Evolutionary conservation across 257 asterid genomes (phyloP), one percentile per base, ranked within the genome.

Genomic region (Solanum pimpinellifolium): DNA sequence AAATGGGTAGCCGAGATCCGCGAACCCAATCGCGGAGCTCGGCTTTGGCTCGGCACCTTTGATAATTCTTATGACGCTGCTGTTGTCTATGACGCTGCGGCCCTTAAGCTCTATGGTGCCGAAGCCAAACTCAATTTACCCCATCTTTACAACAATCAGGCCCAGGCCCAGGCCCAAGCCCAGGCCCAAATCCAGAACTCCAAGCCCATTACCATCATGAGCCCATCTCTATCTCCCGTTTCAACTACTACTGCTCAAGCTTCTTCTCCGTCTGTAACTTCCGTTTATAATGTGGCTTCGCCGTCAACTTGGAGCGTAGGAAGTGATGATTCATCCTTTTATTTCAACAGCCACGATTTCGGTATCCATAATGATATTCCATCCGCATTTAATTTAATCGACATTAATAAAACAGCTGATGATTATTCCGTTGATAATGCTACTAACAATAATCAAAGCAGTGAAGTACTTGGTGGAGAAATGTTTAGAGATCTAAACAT

Each of bases 1-100:
- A 96, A 96, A 84, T 95, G 99, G 99, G 99, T 96, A 0, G 94
- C 98, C 5, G 98, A 95, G 88, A 96, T 96, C 4, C 97, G 99
- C 20, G 98, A 96, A 46, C 98, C 99, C 23, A 92, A 94, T 29
- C 93, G 93, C 8, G 98, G 99, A 31, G 87, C 93, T 5, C 94
- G 98, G 3, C 90, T 93, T 18, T 96, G 99, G 99, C 94, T 95
- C 33, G 99, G 99, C 4, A 96, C 99, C 7, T 95, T 89, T 86
- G 95, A 93, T 85, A 95, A 93, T 15, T 90, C 99, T n/a, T 84
- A 90, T 59, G 95, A 94, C 9, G 98, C 98, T 0, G 98, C 98
- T 9, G 42, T 93, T 2, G 98, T 97, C 0, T 94, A 95, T 62
- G 98, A 95, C 65, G 90, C 94, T 4, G 98, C 98, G 0, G 98